These are phyloP conservation scores for Ophiostoma populinum DNA, from an alignment of 2,329 filamentous ascomycete species.

Conservation along the genomic window DNA sequence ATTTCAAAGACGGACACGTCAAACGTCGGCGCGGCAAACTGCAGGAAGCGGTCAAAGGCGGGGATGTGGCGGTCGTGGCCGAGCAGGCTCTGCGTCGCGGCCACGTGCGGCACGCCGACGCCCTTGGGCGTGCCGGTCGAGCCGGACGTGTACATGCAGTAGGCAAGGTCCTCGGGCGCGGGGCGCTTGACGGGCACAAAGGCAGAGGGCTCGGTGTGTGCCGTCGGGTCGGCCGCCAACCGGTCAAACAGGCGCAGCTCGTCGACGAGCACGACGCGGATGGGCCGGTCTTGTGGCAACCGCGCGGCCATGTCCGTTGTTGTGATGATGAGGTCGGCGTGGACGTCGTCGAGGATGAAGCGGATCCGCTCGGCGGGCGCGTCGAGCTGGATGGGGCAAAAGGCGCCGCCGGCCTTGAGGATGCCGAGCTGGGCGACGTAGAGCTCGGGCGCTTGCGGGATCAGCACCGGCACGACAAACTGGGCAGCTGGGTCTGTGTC, in stretches of 20 bases:
- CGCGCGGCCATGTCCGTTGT: conserved; percentile 27
- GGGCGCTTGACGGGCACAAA: background rate
- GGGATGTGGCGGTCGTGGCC: conserved; percentile 70
- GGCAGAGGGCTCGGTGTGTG: background rate
- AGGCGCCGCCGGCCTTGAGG: conserved; percentile 66
- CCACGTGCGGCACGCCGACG: conserved; percentile 62
- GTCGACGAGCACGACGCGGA: conserved; percentile 22
- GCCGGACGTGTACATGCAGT: conserved; percentile 87
- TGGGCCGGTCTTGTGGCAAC: conserved; percentile 19
- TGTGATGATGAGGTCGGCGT: conserved; percentile 51
- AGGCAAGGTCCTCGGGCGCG: conserved; percentile 40
- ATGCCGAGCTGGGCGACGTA: conserved; percentile 66
- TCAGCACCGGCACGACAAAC: conserved; percentile 53
- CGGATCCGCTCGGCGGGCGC: conserved; percentile 57
- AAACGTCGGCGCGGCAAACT: conserved; percentile 85
- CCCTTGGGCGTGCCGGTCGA: conserved; percentile 83
- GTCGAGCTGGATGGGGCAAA: conserved; percentile 71
- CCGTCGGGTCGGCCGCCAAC: background rate
- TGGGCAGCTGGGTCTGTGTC: conserved; percentile 12
- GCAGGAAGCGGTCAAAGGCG: conserved; percentile 60
- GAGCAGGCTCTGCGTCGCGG: conserved; percentile 65
- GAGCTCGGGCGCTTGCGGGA: conserved; percentile 60
- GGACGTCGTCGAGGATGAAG: conserved; percentile 68
- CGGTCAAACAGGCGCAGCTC: conserved; percentile 3
- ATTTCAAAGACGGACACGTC: conserved; percentile 93